Evolutionary conservation across 495 filamentous ascomycete genomes (phyloP).

Genomic region (Lophiostoma macrostomum): DNA sequence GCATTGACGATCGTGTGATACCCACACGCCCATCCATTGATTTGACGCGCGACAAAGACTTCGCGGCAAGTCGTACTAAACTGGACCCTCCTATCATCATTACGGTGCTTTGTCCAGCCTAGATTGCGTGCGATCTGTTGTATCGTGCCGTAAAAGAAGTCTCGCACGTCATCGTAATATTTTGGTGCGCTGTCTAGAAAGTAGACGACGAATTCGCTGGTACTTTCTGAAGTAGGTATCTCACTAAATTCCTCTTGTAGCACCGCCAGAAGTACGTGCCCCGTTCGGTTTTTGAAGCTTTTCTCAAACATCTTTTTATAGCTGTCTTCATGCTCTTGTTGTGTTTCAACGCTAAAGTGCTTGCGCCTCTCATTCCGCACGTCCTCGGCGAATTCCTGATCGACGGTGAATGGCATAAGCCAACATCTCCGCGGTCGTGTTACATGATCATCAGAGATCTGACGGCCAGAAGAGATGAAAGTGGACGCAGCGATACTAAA

Average conservation of each 20-base stretch:
- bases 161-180: neutral
- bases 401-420: slow-evolving; percentile 1
- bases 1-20: slow-evolving; percentile 18
- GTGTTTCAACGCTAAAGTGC: neutral
- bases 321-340: neutral
- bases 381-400: neutral
- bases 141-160: neutral
- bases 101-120: slow-evolving; percentile 4
- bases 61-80: neutral
- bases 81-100: neutral
- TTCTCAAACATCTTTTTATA: no score
- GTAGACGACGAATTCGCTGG: neutral
- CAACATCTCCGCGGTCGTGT: slow-evolving; percentile 11
- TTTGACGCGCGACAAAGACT: slow-evolving; percentile 1
- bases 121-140: neutral
- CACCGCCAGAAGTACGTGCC: slow-evolving; percentile 7
- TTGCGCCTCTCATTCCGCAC: neutral
- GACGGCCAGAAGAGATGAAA: neutral
- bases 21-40: slow-evolving; percentile 7
- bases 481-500: neutral
- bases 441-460: neutral
- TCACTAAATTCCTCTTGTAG: slow-evolving; percentile 1
- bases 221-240: neutral
- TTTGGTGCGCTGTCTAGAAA: neutral
- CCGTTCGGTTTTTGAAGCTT: no score